Base-by-base conservation (phyloP, 768 basidiomycete genomes). In the Boletus rufocinnamomeus region DNA sequence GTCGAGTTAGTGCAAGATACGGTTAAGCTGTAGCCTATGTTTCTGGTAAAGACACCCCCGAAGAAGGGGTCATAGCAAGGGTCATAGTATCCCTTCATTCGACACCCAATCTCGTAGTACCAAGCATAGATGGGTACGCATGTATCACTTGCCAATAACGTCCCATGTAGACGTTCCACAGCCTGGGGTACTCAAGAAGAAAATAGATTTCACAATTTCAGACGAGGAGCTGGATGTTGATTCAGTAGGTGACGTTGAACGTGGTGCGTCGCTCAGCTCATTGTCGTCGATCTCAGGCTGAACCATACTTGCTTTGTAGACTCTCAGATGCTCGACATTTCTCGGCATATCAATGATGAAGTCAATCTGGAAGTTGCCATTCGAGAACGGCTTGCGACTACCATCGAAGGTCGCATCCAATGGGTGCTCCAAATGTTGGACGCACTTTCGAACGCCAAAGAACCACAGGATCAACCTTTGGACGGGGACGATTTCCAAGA, bases 401-500 rank as follows among this genome's bases (percentile, higher is more conserved):
- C 79, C 11, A 68, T 79, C 2, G 71, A 79, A 55, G 77, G 79
- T 23, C 75, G 81, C 28, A 72, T 82, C 17, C 74, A 76, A 40
- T 82, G 80, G 80, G 79, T 79, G 5, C 63, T 77, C 35, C 64
- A 75, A n/a, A 63, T 80, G 58, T 69, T 77, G 60, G 68, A 76
- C 16, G 67, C 76, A 16, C 60, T 80, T 17, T 50, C 70, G 32
- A 67, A 57, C 7, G 59, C 49, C 38, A 47, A 52, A 17, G 50
- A 63, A 25, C 50, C 61, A 60, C 59, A 62, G 28, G 62, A 60
- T 27, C 65, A 56, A 44, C 17, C 46, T 38, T 34, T 53, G 32
- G 71, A 74, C 13, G 69, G 35, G 16, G 73, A 74, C 10, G 70
- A 72, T 27, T 74, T 80, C 54, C 74, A 74, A 51, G 68, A 75